phyloP scores from a whole-genome alignment of 495 filamentous ascomycete genomes.

The Mytilinidion resinicola region DNA sequence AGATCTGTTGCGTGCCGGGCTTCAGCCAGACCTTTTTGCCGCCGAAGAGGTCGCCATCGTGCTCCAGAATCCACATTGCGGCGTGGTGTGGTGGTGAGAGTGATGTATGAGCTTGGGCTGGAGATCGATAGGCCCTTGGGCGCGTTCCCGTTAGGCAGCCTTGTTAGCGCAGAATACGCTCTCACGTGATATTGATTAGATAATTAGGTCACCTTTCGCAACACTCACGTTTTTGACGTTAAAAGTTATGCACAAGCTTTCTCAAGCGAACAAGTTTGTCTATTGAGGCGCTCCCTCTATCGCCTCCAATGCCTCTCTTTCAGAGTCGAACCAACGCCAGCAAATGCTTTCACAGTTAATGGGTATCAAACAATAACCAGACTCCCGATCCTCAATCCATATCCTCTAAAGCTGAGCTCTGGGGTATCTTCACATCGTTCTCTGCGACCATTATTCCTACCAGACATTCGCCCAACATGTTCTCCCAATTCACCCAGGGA shows the following conservation, averaged over 20 bases:
- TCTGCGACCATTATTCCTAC: conserved; percentile 82
- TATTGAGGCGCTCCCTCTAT: too few relatives aligned
- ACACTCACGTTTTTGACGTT: too few relatives aligned
- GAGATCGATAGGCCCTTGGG: too few relatives aligned
- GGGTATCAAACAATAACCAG: conserved; percentile 17
- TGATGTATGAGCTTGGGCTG: too few relatives aligned
- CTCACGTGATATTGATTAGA: too few relatives aligned
- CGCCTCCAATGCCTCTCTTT: too few relatives aligned
- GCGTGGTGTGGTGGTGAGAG: background rate
- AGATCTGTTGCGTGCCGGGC: conserved; percentile 32
- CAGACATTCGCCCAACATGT: conserved; percentile 78
- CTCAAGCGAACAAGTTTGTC: too few relatives aligned
- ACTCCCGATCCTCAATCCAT: conserved; percentile 29
- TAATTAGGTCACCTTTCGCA: too few relatives aligned
- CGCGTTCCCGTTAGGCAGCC: too few relatives aligned
- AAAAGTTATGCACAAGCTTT: too few relatives aligned
- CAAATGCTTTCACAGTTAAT: conserved; percentile 1
- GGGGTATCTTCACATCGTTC: conserved; percentile 43
- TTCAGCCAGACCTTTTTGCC: conserved; percentile 37
- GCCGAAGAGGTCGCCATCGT: conserved; percentile 31
- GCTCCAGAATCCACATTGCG: conserved; percentile 37
- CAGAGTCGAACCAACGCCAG: background rate
- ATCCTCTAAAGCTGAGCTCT: conserved; percentile 25
- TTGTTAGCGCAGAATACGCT: too few relatives aligned
- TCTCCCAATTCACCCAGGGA: conserved; percentile 97